Evolutionary conservation across 1,284 basidiomycete species (phyloP).

Genomic region (Mixia osmundae): DNA sequence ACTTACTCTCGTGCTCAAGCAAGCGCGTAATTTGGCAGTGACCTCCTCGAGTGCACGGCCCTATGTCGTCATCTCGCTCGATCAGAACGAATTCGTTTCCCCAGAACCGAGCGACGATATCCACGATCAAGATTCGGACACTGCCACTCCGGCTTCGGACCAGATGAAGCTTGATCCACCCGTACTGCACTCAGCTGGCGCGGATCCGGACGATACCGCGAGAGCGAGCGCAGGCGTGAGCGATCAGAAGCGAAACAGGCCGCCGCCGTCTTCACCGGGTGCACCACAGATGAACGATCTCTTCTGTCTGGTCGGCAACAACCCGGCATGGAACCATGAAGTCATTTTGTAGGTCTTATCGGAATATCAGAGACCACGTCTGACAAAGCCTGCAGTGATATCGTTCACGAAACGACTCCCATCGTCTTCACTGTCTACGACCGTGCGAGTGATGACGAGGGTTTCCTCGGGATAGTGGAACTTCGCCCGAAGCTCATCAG

Average conservation of each 20-base stretch:
- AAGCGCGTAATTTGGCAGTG: slow-evolving; percentile 64
- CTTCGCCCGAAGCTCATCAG: slow-evolving; percentile 73
- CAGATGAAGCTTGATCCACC: background rate
- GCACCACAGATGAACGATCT: background rate
- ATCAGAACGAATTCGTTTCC: slow-evolving; percentile 95
- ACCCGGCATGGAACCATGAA: slow-evolving; percentile 97
- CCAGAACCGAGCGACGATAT: slow-evolving; percentile 66
- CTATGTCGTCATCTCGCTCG: slow-evolving; percentile 93
- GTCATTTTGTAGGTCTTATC: slow-evolving; percentile 61
- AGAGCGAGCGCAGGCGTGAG: background rate
- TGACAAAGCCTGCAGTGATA: slow-evolving; percentile 38
- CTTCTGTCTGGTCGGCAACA: slow-evolving; percentile 29
- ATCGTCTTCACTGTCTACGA: slow-evolving; percentile 86
- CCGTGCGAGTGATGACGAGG: slow-evolving; percentile 53
- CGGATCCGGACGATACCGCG: background rate
- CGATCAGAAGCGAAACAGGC: too few species aligned
- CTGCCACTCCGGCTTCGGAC: background rate
- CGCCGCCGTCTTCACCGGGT: background rate
- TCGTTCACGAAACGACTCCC: slow-evolving; percentile 68
- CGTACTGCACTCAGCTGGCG: background rate
- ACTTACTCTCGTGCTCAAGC: slow-evolving; percentile 86
- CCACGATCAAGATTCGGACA: slow-evolving; percentile 16
- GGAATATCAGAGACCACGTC: background rate
- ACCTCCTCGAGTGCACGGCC: slow-evolving; percentile 40
- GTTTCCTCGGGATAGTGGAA: slow-evolving; percentile 74